Evolutionary conservation across 352 stramenopile species (phyloP).

Genomic region (Phytopythium delawarense): DNA sequence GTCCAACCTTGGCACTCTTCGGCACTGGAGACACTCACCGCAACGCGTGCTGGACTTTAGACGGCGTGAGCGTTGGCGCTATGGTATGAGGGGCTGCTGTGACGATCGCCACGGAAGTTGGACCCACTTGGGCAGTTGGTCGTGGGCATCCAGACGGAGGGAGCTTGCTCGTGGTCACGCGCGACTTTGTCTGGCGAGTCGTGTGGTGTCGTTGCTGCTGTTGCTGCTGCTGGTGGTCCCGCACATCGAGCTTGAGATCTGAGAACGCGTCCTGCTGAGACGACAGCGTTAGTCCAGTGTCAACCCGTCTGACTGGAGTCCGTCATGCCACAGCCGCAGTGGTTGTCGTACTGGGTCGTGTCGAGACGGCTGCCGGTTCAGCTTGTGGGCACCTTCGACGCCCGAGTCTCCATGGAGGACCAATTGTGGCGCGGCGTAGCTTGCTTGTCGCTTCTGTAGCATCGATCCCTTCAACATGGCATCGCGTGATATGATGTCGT

Average conservation of each 20-base stretch:
- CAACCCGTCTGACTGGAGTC: too few relatives aligned
- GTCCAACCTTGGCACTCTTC: not conserved
- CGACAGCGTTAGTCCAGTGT: too few relatives aligned
- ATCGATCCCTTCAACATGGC: constrained; percentile 8
- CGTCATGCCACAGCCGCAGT: not conserved
- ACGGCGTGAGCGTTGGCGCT: constrained; percentile 9
- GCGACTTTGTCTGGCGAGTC: not conserved
- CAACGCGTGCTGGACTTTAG: constrained; percentile 19
- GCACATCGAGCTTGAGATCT: constrained; percentile 29
- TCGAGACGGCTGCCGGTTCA: not conserved
- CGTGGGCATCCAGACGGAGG: not conserved
- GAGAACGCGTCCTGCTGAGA: constrained; percentile 18
- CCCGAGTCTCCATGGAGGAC: not conserved
- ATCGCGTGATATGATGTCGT: not conserved
- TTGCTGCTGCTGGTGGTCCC: constrained; percentile 8
- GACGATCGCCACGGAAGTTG: not conserved
- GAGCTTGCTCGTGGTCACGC: not conserved
- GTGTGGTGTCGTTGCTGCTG: not conserved
- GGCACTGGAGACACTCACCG: constrained; percentile 9
- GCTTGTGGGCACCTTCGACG: not conserved
- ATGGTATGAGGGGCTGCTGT: not conserved
- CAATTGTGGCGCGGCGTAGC: not conserved
- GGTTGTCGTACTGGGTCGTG: not conserved
- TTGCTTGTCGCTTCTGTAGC: constrained; percentile 5
- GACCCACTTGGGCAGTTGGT: not conserved